Conservation (phyloP, 176 grass and related monocot genomes). For the Musa troglodytarum region DNA sequence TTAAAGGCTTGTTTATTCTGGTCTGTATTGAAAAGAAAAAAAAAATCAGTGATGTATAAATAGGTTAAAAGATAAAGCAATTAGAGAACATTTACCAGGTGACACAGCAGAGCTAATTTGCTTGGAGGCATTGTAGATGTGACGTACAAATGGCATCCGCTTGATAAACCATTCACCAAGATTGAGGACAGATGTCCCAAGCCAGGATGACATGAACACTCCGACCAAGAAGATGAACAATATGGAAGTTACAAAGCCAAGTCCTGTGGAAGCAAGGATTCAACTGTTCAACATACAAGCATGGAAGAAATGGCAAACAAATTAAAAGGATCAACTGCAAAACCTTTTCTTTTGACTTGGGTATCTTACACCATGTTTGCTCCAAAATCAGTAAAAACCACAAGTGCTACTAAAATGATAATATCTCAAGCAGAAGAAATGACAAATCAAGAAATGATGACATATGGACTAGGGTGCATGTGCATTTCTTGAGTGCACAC, state of each 20-base stretch:
- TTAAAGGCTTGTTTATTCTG: slow-evolving; percentile 19
- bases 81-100: slow-evolving; percentile 6
- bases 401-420: background rate
- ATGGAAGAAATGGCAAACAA: background rate
- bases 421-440: too few species aligned
- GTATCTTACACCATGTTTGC: background rate
- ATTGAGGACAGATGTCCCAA: slow-evolving; percentile 13
- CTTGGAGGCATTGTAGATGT: slow-evolving; percentile 22
- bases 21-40: background rate
- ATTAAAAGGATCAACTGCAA: background rate
- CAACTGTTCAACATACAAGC: background rate
- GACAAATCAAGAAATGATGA: too few species aligned
- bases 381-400: background rate
- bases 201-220: slow-evolving; percentile 23
- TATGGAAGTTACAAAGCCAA: slow-evolving; percentile 23
- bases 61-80: background rate
- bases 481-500: too few species aligned
- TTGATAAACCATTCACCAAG: slow-evolving; percentile 27
- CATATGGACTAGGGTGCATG: too few species aligned
- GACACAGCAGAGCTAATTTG: slow-evolving; percentile 23
- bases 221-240: slow-evolving; percentile 24
- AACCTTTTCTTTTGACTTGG: background rate
- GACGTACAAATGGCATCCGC: slow-evolving; percentile 17
- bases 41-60: background rate
- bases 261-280: background rate